These are phyloP conservation scores for Hyphopichia burtonii DNA, from an alignment of 1,139 yeast genomes.

Conservation along the genomic window DNA sequence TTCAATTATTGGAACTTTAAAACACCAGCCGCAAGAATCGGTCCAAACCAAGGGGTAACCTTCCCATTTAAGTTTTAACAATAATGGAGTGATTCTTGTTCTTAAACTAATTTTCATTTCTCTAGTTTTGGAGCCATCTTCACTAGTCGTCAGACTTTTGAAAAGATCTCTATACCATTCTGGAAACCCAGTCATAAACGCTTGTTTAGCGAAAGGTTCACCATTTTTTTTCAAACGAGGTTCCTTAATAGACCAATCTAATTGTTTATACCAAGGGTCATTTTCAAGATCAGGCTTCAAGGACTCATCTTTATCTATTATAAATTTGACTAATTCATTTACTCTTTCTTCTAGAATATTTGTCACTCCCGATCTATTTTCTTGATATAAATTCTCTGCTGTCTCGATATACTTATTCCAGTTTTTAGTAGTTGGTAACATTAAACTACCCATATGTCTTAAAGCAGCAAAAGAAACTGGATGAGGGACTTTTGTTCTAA, in stretches of 20 bases:
- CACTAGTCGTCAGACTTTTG: conserved; percentile 38
- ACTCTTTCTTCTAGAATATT: conserved; percentile 61
- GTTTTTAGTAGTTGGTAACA: conserved; percentile 71
- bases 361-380: conserved; percentile 57
- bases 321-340: conserved; percentile 48
- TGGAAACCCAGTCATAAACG: conserved; percentile 85
- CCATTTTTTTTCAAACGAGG: conserved; percentile 68
- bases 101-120: conserved; percentile 65
- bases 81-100: conserved; percentile 72
- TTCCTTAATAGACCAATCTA: conserved; percentile 80
- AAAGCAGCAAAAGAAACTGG: conserved; percentile 94
- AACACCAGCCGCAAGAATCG: conserved; percentile 84
- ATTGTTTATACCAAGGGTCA: conserved; percentile 89
- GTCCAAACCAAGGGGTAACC: conserved; percentile 81
- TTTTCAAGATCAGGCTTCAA: conserved; percentile 28
- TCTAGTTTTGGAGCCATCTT: conserved; percentile 21
- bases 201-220: conserved; percentile 71
- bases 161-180: conserved; percentile 86
- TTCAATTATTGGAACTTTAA: conserved; percentile 51
- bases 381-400: conserved; percentile 68
- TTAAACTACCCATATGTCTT: conserved; percentile 69
- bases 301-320: conserved; percentile 26
- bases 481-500: conserved; percentile 73
- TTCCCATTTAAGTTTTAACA: conserved; percentile 83
- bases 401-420: conserved; percentile 74